These are phyloP conservation scores for Arxiozyma heterogenica DNA, from an alignment of 1,139 yeast genomes.

Conservation along the genomic window DNA sequence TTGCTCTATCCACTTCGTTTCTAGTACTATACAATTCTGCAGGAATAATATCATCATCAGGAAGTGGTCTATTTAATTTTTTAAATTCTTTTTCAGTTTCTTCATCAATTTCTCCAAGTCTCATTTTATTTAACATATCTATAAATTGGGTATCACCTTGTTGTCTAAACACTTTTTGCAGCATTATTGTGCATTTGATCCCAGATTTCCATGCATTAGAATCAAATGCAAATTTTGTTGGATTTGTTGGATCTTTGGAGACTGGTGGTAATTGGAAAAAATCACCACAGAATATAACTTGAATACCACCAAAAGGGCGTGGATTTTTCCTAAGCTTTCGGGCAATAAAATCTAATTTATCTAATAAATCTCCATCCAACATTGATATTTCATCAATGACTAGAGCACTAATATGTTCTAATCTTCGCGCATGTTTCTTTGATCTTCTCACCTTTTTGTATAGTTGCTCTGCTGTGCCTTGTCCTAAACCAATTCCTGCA, in stretches of 20 bases:
- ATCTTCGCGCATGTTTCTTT: conserved; percentile 45
- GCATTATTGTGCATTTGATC: conserved; percentile 55
- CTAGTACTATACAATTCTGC: conserved; percentile 84
- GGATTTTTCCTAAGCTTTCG: conserved; percentile 40
- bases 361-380: conserved; percentile 71
- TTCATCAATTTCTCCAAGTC: conserved; percentile 58
- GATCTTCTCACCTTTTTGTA: conserved; percentile 49
- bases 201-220: conserved; percentile 61
- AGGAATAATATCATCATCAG: conserved; percentile 59
- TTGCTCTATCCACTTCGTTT: conserved; percentile 74
- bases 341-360: conserved; percentile 62
- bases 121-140: conserved; percentile 77
- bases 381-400: conserved; percentile 83
- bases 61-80: conserved; percentile 46
- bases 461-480: conserved; percentile 37
- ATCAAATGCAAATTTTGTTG: conserved; percentile 63
- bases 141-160: conserved; percentile 72
- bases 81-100: conserved; percentile 49
- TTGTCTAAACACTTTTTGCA: conserved; percentile 83
- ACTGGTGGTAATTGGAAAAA: conserved; percentile 91
- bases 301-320: conserved; percentile 84
- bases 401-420: conserved; percentile 56
- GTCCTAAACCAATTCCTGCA: conserved; percentile 78
- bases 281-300: conserved; percentile 77
- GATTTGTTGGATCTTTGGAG: conserved; percentile 28